Base-by-base conservation (phyloP, 1,284 basidiomycete species). In the Trametes sp. region DNA sequence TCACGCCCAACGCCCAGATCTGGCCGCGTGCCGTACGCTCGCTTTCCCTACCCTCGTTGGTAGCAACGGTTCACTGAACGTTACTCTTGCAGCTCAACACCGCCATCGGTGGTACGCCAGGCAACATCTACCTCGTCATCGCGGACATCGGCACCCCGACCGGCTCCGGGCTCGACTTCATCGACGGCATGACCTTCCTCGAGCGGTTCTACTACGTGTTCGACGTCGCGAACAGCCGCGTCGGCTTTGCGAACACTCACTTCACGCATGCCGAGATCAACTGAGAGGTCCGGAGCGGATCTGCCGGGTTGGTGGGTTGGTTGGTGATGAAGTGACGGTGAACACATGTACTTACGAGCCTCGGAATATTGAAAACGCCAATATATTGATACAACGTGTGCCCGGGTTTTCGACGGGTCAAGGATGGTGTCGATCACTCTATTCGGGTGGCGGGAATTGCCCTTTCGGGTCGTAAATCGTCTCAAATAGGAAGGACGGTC, bases 151-250 rank as follows among this genome's bases (percentile, higher is more conserved):
- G 71, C 19, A 64, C 64, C 19, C 55, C 59, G 11, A 62, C 61
- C 21, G 73, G 74, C 21, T 50, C 66, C 23, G 75, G 74, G 11
- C 59, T 75, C 21, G 74, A 75, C 65, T 74, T 75, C 67, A 71
- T 75, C 59, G 74, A 76, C 59, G 73, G 77, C 36, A 67, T 70
- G 69, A 66, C 70, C 16, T 76, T 73, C 53, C 69, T 81, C n/a
- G 85, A 90, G 75, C 82, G 87, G 24, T 89, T 85, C 81, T 89
- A 88, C 75, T 80, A 81, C n/a, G 86, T 88, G 29, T 89, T 76
- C 69, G 89, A 90, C 69, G 84, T 84, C 48, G 74, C 78, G 35
- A 84, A 86, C 75, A 58, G 59, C 16, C 77, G 68, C 4, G 72
- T 85, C 49, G 83, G 84, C 9, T 75, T 84, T 52, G 83, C 83